Percentiles rank a stretch among this genome's conserved stretches.
phyloP scores from a whole-genome alignment of 768 basidiomycete species.

The Gautieria morchelliformis region DNA sequence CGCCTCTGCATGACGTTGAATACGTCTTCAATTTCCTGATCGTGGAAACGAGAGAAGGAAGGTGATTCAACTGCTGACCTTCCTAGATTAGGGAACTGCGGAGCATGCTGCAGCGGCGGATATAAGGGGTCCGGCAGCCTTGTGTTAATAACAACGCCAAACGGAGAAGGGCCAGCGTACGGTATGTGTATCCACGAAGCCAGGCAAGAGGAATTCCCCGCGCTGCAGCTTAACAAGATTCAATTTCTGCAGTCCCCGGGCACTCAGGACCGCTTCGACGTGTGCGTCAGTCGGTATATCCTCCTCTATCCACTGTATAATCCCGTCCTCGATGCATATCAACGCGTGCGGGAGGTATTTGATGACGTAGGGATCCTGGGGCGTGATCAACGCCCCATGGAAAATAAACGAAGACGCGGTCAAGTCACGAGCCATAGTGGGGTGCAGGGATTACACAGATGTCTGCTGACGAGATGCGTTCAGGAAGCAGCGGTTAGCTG shows the following conservation, averaged over 20 bases:
- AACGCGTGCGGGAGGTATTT: constrained; percentile 39
- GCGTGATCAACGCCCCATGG: constrained; percentile 2
- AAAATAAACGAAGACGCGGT: not conserved
- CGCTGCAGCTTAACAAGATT: constrained; percentile 29
- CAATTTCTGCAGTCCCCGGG: constrained; percentile 34
- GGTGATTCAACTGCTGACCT: constrained; percentile 29
- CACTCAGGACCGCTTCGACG: constrained; percentile 40
- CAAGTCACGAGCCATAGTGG: not conserved
- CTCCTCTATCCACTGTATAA: constrained; percentile 64
- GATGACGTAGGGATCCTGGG: not conserved
- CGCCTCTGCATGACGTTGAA: constrained; percentile 42
- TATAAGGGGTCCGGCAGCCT: too few species aligned
- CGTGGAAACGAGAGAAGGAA: not conserved
- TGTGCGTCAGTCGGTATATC: constrained; percentile 36
- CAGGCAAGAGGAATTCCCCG: constrained; percentile 70
- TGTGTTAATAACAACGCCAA: too few species aligned
- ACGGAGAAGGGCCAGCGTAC: constrained; percentile 33
- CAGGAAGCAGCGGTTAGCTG: too few species aligned
- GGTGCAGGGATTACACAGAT: too few species aligned
- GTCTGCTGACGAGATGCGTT: too few species aligned
- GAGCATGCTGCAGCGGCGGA: constrained; percentile 50
- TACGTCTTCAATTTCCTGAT: not conserved
- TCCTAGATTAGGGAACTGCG: constrained; percentile 68
- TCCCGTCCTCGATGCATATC: constrained; percentile 42
- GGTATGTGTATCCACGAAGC: constrained; percentile 87